Base-by-base conservation (phyloP, 1,284 basidiomycete species). In the Ganoderma sp. region DNA sequence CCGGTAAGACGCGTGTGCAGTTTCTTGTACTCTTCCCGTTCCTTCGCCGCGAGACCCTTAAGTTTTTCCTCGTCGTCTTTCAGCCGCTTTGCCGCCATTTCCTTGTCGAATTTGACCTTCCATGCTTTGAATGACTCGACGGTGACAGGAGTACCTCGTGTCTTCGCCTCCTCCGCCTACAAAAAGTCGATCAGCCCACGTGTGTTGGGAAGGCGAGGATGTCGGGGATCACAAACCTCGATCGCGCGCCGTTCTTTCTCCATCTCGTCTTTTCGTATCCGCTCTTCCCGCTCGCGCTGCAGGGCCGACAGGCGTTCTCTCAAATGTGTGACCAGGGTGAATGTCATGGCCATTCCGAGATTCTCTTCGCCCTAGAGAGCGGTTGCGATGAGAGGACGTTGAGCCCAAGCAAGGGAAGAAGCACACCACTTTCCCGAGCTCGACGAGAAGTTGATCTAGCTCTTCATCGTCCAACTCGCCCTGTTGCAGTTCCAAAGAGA, bases 271-370 rank as follows among this genome's bases (percentile, higher is more conserved):
- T 87, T 85, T 67, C 84, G 82, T 69, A 84, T 85, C 64, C 80
- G 84, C 68, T 89, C 88, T 41, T 84, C 82, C 69, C 93, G 87
- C 58, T 82, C 78, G 58, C 85, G 84, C 56, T 94, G 86, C 41
- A 97, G 80, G 17, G 78, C 77, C 3, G 90, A 88, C 15, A 98
- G 82, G 61, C 89, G 85, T 78, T 98, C 97, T 70, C 93, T 87
- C 58, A 98, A 85, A 74, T 95, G 92, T 2, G 94, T 92, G 4
- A 96, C 93, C 7, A 99, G 85, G 0, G 97, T 95, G 78, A 98
- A 99, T 14, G 96, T 97, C 96, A 99, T 98, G 2, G 97, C 96
- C 92, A 98, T 97, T 48, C 96, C 96, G 32, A 96, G 78, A 74
- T 94, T 97, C 77, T 98, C 96, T 77, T 93, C 88, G 37, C 92